phyloP scores from a whole-genome alignment of 2,329 filamentous ascomycete species.

The Verticillium nonalfalfae region DNA sequence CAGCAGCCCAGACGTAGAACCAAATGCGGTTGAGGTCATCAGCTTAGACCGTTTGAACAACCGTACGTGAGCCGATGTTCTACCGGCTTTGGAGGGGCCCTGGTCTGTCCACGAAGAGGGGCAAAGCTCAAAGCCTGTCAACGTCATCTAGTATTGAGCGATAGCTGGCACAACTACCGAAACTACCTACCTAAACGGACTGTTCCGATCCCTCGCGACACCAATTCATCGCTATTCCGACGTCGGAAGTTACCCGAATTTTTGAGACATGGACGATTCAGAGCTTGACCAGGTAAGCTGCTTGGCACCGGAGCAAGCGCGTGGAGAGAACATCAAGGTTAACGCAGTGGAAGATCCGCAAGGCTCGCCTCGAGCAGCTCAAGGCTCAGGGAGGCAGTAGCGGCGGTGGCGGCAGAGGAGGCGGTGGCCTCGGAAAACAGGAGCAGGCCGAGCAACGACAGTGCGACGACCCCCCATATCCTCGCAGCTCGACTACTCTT shows the following conservation, averaged over 20 bases:
- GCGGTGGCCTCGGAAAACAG: slow-evolving; percentile 40
- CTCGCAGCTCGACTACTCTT: not conserved
- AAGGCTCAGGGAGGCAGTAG: slow-evolving; percentile 61
- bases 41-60: no score
- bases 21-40: no score
- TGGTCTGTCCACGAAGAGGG: not conserved
- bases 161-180: not conserved
- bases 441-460: slow-evolving; percentile 56
- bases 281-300: slow-evolving; percentile 32
- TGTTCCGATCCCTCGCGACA: not conserved
- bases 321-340: not conserved
- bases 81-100: not conserved
- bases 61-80: not conserved
- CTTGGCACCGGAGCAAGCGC: no score
- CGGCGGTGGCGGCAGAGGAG: slow-evolving; percentile 32
- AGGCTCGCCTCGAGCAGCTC: slow-evolving; percentile 88
- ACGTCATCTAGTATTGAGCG: not conserved
- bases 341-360: slow-evolving; percentile 62
- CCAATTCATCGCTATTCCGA: not conserved
- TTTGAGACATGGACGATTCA: slow-evolving; percentile 31
- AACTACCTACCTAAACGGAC: no score
- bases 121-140: not conserved
- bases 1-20: no score
- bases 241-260: not conserved
- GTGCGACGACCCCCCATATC: slow-evolving; percentile 15